Conservation (phyloP, 192 early-diverging fungal genomes). For the Coemansia sp. region DNA sequence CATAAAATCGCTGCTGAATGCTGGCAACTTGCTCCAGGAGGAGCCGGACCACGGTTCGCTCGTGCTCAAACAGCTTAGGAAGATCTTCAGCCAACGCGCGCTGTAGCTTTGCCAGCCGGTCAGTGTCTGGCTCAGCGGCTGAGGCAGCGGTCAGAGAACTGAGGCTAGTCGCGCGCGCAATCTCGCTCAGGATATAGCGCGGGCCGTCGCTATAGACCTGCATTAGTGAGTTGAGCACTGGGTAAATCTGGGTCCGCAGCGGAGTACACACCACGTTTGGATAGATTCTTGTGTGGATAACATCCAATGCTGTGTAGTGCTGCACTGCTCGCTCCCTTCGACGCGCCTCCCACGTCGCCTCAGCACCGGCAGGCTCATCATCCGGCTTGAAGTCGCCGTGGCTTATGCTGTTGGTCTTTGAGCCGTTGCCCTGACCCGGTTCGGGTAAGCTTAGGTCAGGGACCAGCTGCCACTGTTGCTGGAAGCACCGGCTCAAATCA, state of each 20-base stretch:
- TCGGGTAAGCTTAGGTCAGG: background rate
- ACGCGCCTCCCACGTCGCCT: conserved; percentile 11
- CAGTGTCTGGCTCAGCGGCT: conserved; percentile 9
- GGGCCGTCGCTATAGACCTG: conserved; percentile 47
- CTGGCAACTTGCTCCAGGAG: conserved; percentile 16
- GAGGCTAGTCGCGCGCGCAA: conserved; percentile 14
- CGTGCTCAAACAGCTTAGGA: conserved; percentile 44
- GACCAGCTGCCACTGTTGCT: conserved; percentile 6
- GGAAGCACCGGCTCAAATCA: background rate
- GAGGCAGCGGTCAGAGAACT: conserved; percentile 6
- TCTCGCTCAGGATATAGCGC: conserved; percentile 33
- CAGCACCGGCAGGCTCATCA: background rate
- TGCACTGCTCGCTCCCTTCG: conserved; percentile 2
- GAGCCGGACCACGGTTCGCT: conserved; percentile 28
- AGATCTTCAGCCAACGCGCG: conserved; percentile 27
- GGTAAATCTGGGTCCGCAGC: conserved; percentile 29
- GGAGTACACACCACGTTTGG: conserved; percentile 21
- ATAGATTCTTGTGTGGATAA: conserved; percentile 16
- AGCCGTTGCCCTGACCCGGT: background rate
- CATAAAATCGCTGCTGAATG: conserved; percentile 36
- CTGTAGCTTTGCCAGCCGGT: conserved; percentile 11
- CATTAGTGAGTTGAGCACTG: conserved; percentile 33
- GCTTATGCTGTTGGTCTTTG: background rate
- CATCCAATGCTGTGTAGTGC: conserved; percentile 22
- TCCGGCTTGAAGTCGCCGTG: background rate